Evolutionary conservation across 176 grass and related monocot genomes (phyloP), one percentile per base, ranked within the genome.

Genomic region (Oryza rufipogon): DNA sequence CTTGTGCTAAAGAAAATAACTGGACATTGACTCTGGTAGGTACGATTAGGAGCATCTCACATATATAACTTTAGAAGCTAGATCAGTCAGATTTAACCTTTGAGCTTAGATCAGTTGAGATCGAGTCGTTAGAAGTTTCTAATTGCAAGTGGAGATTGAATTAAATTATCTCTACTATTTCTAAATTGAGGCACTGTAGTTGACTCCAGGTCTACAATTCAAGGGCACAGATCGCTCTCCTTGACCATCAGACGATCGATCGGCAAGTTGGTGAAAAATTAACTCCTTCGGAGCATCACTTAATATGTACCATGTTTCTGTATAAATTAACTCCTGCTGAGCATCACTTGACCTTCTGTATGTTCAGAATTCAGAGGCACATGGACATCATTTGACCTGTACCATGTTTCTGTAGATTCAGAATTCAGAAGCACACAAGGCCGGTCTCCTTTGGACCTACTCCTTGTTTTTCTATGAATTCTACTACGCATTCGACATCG

Each of bases 151-250:
- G 44, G 30, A 16, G 30, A 66, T 2, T 9, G 56, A 64, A 44
- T 20, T 58, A 8, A 19, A 58, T 16, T 58, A 58, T 58, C 5
- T 0, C 14, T 26, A 9, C 19, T 63, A 28, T 20, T 72, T 66
- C 56, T 66, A 30, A 44, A 7, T 4, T 9, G 23, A 74, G 25
- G 28, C 11, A 30, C 30, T 63, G 19, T 63, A 11, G 20, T 63
- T 63, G 58, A 63, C 58, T 22, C 8, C n/a, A 63, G n/a, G 39
- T 41, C 39, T 41, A 25, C 7, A 77, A 56, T 81, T 80, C 51
- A 81, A 81, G 87, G 33, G 15, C 42, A 70, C 9, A 79, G n/a
- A 65, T 73, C 74, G 34, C 80, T 73, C 58, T 77, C 78, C 58
- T 81, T 66, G 83, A 81, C 78, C 66, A 45, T 58, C 30, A 32